Conservation (phyloP, 805 yeast genomes). For the Wickerhamomyces ciferrii region DNA sequence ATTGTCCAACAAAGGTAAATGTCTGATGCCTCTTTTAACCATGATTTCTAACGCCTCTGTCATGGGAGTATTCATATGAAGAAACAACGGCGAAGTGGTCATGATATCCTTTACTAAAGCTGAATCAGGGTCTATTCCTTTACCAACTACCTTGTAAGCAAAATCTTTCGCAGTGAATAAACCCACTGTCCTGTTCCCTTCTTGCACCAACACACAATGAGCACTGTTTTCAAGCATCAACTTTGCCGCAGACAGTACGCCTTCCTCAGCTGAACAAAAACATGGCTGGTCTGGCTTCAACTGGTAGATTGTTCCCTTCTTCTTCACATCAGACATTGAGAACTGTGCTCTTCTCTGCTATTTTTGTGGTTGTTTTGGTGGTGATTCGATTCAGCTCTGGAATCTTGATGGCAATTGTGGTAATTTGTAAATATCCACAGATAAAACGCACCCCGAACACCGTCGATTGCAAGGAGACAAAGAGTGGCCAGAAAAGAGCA, state of each 20-base stretch:
- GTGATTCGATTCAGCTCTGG: no score
- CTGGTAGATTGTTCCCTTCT: slow-evolving; percentile 11
- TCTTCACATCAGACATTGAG: neutral
- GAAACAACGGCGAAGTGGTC: slow-evolving; percentile 32
- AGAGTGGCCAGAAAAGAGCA: no score
- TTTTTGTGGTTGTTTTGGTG: no score
- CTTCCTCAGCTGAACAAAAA: slow-evolving; percentile 27
- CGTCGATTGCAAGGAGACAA: neutral
- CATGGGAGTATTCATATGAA: slow-evolving; percentile 31
- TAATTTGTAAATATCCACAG: neutral
- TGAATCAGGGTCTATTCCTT: slow-evolving; percentile 20
- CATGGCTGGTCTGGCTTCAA: slow-evolving; percentile 31
- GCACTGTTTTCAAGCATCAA: slow-evolving; percentile 32
- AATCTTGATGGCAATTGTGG: neutral
- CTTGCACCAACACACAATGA: slow-evolving; percentile 36
- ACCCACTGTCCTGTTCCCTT: slow-evolving; percentile 29
- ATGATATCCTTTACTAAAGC: slow-evolving; percentile 31
- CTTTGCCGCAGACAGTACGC: slow-evolving; percentile 27
- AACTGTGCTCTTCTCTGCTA: neutral
- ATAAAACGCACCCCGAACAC: neutral
- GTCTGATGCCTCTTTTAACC: slow-evolving; percentile 37
- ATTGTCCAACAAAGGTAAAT: slow-evolving; percentile 36
- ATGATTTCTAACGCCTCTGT: slow-evolving; percentile 36
- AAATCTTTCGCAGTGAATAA: slow-evolving; percentile 40
- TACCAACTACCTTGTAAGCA: slow-evolving; percentile 36